A percentile compares a stretch with the other conserved stretches of the same genome.
phyloP scores from a whole-genome alignment of 768 basidiomycete genomes.

The Russula sp. region DNA sequence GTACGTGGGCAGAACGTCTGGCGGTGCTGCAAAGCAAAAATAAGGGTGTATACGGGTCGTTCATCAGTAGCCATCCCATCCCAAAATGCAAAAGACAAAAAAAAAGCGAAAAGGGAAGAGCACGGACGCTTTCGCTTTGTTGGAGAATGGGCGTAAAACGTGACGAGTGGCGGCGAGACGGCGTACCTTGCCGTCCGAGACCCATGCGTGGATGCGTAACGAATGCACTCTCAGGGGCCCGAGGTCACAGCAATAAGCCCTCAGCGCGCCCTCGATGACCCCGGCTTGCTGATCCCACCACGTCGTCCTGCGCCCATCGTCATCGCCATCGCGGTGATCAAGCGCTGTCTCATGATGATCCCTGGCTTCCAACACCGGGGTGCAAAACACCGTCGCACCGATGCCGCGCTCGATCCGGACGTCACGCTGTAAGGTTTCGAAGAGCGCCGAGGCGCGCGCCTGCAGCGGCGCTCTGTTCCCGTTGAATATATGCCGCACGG shows the following conservation, averaged over 20 bases:
- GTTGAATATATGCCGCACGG: slow-evolving; percentile 20
- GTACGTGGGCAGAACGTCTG: slow-evolving; percentile 6
- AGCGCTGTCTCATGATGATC: neutral
- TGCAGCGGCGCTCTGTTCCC: slow-evolving; percentile 9
- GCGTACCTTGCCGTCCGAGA: slow-evolving; percentile 18
- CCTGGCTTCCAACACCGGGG: neutral
- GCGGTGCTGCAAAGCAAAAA: neutral
- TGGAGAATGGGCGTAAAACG: neutral
- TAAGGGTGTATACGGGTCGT: neutral
- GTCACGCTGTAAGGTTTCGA: slow-evolving; percentile 17
- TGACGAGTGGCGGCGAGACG: neutral
- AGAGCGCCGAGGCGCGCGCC: slow-evolving; percentile 10
- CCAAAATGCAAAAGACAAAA: neutral
- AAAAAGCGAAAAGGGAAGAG: no score
- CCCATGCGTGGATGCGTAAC: slow-evolving; percentile 13
- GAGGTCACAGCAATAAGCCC: neutral
- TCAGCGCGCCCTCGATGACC: slow-evolving; percentile 6
- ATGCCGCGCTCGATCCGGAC: slow-evolving; percentile 15
- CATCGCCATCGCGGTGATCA: no score
- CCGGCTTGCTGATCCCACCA: slow-evolving; percentile 2
- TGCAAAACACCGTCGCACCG: neutral
- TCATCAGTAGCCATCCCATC: neutral
- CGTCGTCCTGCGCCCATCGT: neutral
- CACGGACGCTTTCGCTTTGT: no score
- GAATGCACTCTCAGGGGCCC: slow-evolving; percentile 1